Base-by-base conservation (phyloP, 23 red algal species). In the Gracilaria vermiculophylla region DNA sequence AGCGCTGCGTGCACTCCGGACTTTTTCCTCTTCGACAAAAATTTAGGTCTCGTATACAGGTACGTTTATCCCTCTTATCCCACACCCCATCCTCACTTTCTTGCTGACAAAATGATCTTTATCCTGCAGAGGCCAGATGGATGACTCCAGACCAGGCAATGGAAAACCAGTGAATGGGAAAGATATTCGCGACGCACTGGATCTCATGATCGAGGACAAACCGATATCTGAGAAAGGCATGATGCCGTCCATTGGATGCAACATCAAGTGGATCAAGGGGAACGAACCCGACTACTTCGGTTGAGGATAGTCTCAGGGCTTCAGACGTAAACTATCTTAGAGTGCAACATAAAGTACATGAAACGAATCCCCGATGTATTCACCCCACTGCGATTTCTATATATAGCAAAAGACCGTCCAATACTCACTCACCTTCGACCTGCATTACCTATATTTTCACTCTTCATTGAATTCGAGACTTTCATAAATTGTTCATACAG, bases 1-100 rank as follows among this genome's bases (percentile, higher is more conserved):
- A 32, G 55, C 9, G 95, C 95, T n/a, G 82, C 67, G 14, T 97
- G 95, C 78, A 97, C 95, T 35, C 88, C 95, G 1, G 95, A 97
- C 79, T 78, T 90, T 36, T 97, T 62, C 76, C 28, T 97, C 15
- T 92, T 93, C 32, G 95, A 94, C 56, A 70, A 78, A 39, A 50
- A 86, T 39, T 41, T 91, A 31, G 73, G 23, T 0, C 78, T 93
- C 28, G 77, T 64, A 9, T 97, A 97, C 56, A 67, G 91, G 81
- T 86, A 73, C 35, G 81, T 72, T 10, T 31, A 7, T 33, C 23
- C 0, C 15, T 28, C 37, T 11, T 54, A 21, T 23, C 13, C 31
- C 10, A 54, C 39, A 7, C 48, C 48, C 28, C 9, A 23, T 1
- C 23, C 33, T 76, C 24, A 76, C 16, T 76, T 28, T 64, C 16